These are phyloP conservation scores for Nyssa sinensis DNA, from an alignment of 148 eudicot species.

Conservation along the genomic window DNA sequence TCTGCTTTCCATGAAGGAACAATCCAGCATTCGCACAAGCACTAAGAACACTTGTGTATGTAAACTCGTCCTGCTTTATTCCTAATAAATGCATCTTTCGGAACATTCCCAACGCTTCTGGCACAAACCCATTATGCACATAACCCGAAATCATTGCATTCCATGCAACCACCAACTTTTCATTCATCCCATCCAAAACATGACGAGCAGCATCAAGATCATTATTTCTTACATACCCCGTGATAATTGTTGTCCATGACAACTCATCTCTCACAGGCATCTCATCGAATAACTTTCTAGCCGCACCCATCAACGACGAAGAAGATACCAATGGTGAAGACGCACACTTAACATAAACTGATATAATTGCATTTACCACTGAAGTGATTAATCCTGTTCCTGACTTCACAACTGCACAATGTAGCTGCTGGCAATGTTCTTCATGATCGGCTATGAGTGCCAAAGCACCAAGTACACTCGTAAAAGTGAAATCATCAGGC, in stretches of 20 bases:
- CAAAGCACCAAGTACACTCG: constrained; percentile 25
- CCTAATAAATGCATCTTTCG: no score
- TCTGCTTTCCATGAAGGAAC: constrained; percentile 29
- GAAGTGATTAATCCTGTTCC: constrained; percentile 24
- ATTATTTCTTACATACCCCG: no score
- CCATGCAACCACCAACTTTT: constrained; percentile 36
- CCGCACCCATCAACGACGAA: constrained; percentile 23
- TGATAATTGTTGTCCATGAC: no score
- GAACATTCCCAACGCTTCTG: no score
- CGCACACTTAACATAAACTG: constrained; percentile 36
- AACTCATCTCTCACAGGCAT: constrained; percentile 15
- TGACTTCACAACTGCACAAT: constrained; percentile 27
- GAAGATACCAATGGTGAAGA: constrained; percentile 23
- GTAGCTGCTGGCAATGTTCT: constrained; percentile 32
- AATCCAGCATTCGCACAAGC: constrained; percentile 2
- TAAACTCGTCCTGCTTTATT: no score
- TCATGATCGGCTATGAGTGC: constrained; percentile 33
- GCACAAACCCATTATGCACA: no score
- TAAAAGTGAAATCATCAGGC: constrained; percentile 32
- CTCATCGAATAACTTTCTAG: constrained; percentile 33
- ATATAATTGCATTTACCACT: constrained; percentile 32
- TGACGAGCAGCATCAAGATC: not conserved
- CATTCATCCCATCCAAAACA: constrained; percentile 31
- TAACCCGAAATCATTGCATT: constrained; percentile 5
- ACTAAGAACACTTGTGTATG: no score